phyloP scores from a whole-genome alignment of 306 rosid genomes.

The Hippophae gyantsensis region DNA sequence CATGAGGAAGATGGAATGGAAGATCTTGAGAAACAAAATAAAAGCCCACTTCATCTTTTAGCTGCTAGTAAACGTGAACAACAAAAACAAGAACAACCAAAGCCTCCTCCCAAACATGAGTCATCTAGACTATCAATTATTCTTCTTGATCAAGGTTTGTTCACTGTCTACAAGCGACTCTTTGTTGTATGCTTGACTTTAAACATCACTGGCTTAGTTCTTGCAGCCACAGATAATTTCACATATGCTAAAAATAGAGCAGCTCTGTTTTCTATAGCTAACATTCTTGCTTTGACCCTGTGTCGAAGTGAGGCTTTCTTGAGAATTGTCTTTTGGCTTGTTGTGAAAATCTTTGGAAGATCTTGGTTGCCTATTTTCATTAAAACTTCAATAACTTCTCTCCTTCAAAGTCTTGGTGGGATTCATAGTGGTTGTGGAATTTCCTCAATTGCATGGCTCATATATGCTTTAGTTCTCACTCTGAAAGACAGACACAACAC shows the following conservation, averaged over 20 bases:
- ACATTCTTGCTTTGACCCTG: slow-evolving; percentile 45
- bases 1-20: slow-evolving; percentile 10
- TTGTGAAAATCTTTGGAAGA: slow-evolving; percentile 37
- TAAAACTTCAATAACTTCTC: slow-evolving; percentile 47
- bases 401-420: slow-evolving; percentile 67
- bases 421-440: slow-evolving; percentile 70
- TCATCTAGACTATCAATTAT: slow-evolving; percentile 38
- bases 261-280: slow-evolving; percentile 47
- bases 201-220: slow-evolving; percentile 38
- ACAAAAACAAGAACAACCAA: slow-evolving; percentile 1
- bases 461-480: slow-evolving; percentile 38
- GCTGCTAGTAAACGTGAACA: slow-evolving; percentile 19
- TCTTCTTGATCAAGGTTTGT: slow-evolving; percentile 49
- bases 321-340: slow-evolving; percentile 39
- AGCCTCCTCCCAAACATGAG: slow-evolving; percentile 11
- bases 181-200: slow-evolving; percentile 32
- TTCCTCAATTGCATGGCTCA: slow-evolving; percentile 64
- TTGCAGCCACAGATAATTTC: slow-evolving; percentile 35
- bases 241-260: slow-evolving; percentile 38
- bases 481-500: slow-evolving; percentile 25
- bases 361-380: slow-evolving; percentile 38
- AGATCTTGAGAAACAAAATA: slow-evolving; percentile 13
- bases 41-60: slow-evolving; percentile 11
- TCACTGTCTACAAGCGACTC: slow-evolving; percentile 55
- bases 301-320: slow-evolving; percentile 50